Conservation (phyloP, 495 filamentous ascomycete species). For the Collariella sp. region DNA sequence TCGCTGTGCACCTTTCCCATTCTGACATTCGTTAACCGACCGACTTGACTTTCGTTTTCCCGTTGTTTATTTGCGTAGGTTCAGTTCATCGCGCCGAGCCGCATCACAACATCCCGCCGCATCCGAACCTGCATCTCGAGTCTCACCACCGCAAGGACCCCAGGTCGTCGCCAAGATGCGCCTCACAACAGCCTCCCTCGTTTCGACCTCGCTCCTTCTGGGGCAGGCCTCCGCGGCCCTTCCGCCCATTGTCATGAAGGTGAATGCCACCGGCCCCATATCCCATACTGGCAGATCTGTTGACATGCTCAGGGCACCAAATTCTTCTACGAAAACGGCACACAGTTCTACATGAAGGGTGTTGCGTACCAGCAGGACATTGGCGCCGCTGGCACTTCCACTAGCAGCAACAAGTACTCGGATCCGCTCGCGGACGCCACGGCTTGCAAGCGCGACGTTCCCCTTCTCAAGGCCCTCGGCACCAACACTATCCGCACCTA, state of each 20-base stretch:
- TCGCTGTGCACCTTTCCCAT: slow-evolving; percentile 13
- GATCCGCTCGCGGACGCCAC: slow-evolving; percentile 65
- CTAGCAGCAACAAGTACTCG: slow-evolving; percentile 35
- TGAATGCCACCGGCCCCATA: slow-evolving; percentile 8
- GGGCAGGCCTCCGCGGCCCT: slow-evolving; percentile 47
- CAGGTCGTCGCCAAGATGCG: slow-evolving; percentile 29
- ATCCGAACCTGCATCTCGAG: slow-evolving; percentile 3
- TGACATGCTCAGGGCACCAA: slow-evolving; percentile 34
- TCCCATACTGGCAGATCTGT: neutral
- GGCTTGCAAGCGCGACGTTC: slow-evolving; percentile 72
- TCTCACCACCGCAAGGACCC: neutral
- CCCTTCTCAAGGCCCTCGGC: slow-evolving; percentile 61
- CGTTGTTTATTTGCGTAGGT: slow-evolving; percentile 6
- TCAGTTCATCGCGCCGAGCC: neutral
- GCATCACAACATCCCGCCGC: neutral
- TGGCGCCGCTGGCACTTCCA: slow-evolving; percentile 32
- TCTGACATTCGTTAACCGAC: slow-evolving; percentile 33
- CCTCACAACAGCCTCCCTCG: slow-evolving; percentile 35
- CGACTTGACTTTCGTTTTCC: slow-evolving; percentile 17
- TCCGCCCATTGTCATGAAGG: slow-evolving; percentile 66
- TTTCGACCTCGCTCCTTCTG: slow-evolving; percentile 38
- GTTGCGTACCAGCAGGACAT: slow-evolving; percentile 74
- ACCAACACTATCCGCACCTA: slow-evolving; percentile 94
- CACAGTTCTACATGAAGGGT: slow-evolving; percentile 81
- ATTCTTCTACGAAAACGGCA: slow-evolving; percentile 60